Base-by-base conservation (phyloP, 306 rosid genomes). In the Cercis canadensis region DNA sequence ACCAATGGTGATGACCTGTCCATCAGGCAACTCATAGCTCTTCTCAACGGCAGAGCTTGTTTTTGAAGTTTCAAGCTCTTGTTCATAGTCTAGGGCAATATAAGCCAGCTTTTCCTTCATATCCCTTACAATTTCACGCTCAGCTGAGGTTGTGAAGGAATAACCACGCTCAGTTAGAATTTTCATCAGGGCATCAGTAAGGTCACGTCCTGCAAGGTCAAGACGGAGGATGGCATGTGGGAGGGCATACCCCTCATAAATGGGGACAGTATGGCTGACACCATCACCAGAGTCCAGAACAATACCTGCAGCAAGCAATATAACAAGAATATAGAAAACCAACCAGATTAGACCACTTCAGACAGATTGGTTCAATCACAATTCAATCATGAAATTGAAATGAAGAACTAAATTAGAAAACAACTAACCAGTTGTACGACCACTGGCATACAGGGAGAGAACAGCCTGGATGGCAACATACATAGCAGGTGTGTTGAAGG, bases 391-490 rank as follows among this genome's bases (percentile, higher is more conserved):
- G 4, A 66, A 7, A n/a, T n/a, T 49, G 9, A 24, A 67, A 45
- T 10, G 33, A 37, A 67, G 36, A 31, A 12, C 41, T 32, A 40
- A 74, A 55, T 34, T 32, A 24, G 67, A 17, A 52, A 52, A 47
- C 51, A 37, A 66, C 92, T 84, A 64, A 91, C 97, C 96, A 40
- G 97, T 89, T 49, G 97, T 92, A 46, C 97, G 97, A 70, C 97
- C 97, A 82, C 96, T 89, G 36, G 97, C 92, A 34, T 92, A 92
- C 33, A 92, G 85, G 78, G 97, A 92, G 11, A 92, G 84, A 60
- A 92, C 97, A 69, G 95, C 97, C 86, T 90, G 95, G 75, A 88
- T 90, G 58, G 97, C 97, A 4, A 88, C 97, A 70, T 90, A 90
- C 97, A 90, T 90, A 44, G 97, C 97, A 18, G 97, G 97, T 67